phyloP scores from a whole-genome alignment of 2,329 filamentous ascomycete genomes.

The Botrytis elliptica region DNA sequence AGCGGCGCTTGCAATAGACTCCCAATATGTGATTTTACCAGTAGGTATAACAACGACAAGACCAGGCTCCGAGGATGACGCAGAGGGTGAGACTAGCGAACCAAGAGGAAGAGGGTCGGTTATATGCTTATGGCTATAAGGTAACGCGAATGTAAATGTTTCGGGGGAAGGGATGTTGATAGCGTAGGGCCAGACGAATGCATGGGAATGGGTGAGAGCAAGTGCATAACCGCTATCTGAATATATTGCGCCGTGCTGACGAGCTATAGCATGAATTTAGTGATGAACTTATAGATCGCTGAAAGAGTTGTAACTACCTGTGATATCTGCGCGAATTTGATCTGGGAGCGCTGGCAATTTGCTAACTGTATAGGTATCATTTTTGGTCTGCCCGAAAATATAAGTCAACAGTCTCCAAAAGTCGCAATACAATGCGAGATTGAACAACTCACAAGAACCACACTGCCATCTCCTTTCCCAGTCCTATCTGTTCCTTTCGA shows the following conservation, averaged over 20 bases:
- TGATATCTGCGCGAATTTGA: slow-evolving; percentile 64
- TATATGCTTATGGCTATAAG: slow-evolving; percentile 64
- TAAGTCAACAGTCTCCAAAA: slow-evolving; percentile 19
- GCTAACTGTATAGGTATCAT: slow-evolving; percentile 79
- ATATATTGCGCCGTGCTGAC: slow-evolving; percentile 65
- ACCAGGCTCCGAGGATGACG: slow-evolving; percentile 76
- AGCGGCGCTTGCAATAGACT: slow-evolving; percentile 86
- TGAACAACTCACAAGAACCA: slow-evolving; percentile 57
- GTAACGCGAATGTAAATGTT: slow-evolving; percentile 77
- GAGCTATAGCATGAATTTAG: slow-evolving; percentile 45
- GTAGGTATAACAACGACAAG: slow-evolving; percentile 82
- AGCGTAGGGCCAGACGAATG: slow-evolving; percentile 88
- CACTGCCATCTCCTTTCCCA: slow-evolving; percentile 68
- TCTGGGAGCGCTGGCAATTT: slow-evolving; percentile 82
- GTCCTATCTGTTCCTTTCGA: slow-evolving; percentile 60
- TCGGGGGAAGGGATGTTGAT: slow-evolving; percentile 67
- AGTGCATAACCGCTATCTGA: slow-evolving; percentile 71
- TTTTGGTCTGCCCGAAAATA: slow-evolving; percentile 62
- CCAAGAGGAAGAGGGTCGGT: slow-evolving; percentile 78
- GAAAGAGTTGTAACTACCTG: slow-evolving; percentile 52
- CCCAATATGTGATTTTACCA: slow-evolving; percentile 91
- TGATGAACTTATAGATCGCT: slow-evolving; percentile 15
- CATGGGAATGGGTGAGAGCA: slow-evolving; percentile 75
- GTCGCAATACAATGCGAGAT: neutral
- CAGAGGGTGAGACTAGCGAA: slow-evolving; percentile 75